Evolutionary conservation across 2,329 filamentous ascomycete species (phyloP).

Genomic region (Aspergillus quadricinctus): DNA sequence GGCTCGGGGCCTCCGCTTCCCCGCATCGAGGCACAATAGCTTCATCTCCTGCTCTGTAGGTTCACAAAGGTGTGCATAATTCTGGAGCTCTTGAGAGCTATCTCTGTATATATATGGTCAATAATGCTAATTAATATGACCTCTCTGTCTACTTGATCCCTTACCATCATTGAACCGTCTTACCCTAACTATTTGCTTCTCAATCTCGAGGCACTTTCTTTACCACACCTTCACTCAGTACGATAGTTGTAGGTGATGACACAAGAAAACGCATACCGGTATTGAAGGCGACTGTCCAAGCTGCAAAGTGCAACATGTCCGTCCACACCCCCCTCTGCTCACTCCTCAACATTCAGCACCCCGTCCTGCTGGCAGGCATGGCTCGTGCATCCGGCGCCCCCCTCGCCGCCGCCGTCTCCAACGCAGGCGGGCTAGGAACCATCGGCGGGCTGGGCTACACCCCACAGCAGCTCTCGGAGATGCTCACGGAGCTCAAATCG

Average conservation of each 20-base stretch:
- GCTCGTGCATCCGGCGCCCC: conserved; percentile 73
- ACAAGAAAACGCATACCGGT: background rate
- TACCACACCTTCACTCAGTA: background rate
- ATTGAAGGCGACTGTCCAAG: background rate
- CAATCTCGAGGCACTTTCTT: background rate
- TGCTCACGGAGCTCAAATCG: conserved; percentile 81
- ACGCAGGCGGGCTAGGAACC: conserved; percentile 73
- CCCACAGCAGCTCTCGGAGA: conserved; percentile 68
- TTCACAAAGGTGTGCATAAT: background rate
- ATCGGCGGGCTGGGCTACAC: conserved; percentile 65
- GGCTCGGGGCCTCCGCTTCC: conserved; percentile 6
- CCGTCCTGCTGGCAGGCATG: conserved; percentile 91
- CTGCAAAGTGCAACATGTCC: conserved; percentile 38
- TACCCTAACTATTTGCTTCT: background rate
- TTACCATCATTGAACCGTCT: background rate
- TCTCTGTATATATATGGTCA: background rate
- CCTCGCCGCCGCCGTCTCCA: conserved; percentile 81
- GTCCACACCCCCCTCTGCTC: conserved; percentile 73
- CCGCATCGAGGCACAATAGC: conserved; percentile 3
- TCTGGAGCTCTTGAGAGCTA: background rate
- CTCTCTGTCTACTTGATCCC: background rate
- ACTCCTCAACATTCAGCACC: conserved; percentile 79
- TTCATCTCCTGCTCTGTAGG: background rate
- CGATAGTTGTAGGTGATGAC: background rate
- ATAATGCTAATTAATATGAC: background rate